Evolutionary conservation across 2,329 filamentous ascomycete genomes (phyloP), one percentile per base, ranked within the genome.

Genomic region (Harringtonia lauricola): DNA sequence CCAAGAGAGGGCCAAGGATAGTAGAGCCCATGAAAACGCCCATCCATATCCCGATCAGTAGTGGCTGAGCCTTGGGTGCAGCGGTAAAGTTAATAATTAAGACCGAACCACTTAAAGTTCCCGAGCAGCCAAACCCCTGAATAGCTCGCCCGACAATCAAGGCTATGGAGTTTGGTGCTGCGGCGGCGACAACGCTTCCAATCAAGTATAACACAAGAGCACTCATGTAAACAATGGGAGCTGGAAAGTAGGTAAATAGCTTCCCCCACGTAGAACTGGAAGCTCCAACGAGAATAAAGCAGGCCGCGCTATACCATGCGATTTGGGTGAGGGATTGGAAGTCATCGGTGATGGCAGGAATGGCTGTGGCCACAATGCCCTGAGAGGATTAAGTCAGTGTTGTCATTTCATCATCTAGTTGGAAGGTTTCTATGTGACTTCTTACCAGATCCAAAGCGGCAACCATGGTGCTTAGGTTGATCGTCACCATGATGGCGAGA

Each of bases 41-140:
- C 38, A 40, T 40, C 38, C 38, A 40, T 6, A 40, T 31, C 1
- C 38, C 38, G 38, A 40, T 40, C 17, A 40, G 38, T 28, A 40
- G 13, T 12, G 38, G 38, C 28, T 22, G 38, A 15, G 10, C 12
- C 18, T 40, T 40, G 28, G 38, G 38, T 5, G 28, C 19, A 9
- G 39, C 39, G 8, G 17, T 19, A 10, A 17, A 41, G 39, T 26
- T 35, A 19, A 41, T 41, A 10, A 35, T 34, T 10, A 41, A 19
- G 21, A 41, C 30, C 19, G 39, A 41, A 3, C 39, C 39, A 15
- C 39, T 15, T 2, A 41, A 14, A 2, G 30, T 41, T 10, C 39
- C 39, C 8, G 39, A 41, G 29, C 39, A 41, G 21, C 39, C 39
- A 12, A n/a, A 41, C 18, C 39, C 39, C 12, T 41, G 39, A 15